phyloP scores from a whole-genome alignment of 192 early-diverging fungal species.

The Helicostylum pulchrum region DNA sequence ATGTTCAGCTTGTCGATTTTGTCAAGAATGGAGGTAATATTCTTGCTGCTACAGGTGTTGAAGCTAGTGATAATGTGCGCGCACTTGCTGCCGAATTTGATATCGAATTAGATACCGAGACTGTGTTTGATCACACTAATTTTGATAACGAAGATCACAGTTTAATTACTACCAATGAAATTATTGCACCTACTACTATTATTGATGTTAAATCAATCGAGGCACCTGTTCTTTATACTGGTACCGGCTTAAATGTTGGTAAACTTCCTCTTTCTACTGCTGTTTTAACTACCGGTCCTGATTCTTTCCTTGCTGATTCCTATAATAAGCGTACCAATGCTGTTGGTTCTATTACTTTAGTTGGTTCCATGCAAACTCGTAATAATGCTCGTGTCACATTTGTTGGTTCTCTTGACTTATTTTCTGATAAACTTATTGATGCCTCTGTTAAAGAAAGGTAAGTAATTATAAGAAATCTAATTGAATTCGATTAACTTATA shows the following conservation, averaged over 20 bases:
- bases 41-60: conserved; percentile 64
- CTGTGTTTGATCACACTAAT: conserved; percentile 71
- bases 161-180: conserved; percentile 46
- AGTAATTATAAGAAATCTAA: neutral
- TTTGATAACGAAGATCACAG: conserved; percentile 51
- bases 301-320: conserved; percentile 66
- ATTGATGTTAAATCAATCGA: conserved; percentile 36
- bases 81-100: conserved; percentile 90
- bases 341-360: conserved; percentile 58
- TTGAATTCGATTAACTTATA: conserved; percentile 1
- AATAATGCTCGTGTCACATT: conserved; percentile 87
- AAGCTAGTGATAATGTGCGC: conserved; percentile 64
- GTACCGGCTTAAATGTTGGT: conserved; percentile 72
- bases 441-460: conserved; percentile 14
- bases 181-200: conserved; percentile 43
- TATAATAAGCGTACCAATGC: conserved; percentile 41
- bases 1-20: conserved; percentile 68
- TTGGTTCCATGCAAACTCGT: conserved; percentile 83
- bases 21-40: conserved; percentile 91
- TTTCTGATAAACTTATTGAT: conserved; percentile 57
- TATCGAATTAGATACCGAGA: conserved; percentile 74
- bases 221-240: conserved; percentile 67
- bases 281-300: conserved; percentile 52
- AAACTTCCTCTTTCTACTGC: conserved; percentile 58
- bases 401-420: conserved; percentile 77